Conservation (phyloP, 306 rosid species). For the Gastrolobium villosum region DNA sequence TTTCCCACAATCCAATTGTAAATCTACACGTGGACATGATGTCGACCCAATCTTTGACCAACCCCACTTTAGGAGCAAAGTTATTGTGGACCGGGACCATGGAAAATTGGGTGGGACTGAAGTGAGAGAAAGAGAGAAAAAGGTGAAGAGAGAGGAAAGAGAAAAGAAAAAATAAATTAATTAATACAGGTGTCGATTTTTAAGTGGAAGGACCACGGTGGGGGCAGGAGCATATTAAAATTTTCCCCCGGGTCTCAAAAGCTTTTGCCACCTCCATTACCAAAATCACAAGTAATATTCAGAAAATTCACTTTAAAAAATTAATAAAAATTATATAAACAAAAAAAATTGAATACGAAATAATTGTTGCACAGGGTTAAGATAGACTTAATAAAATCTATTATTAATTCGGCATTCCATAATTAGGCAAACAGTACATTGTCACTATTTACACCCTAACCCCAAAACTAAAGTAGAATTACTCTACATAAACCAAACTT, state of each 20-base stretch:
- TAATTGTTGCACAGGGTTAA: background rate
- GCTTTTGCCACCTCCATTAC: constrained; percentile 34
- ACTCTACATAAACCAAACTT: constrained; percentile 45
- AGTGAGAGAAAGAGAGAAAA: no score
- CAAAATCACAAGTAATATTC: constrained; percentile 8
- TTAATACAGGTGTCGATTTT: no score
- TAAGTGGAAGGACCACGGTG: no score
- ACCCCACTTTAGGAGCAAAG: constrained; percentile 43
- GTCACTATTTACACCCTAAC: constrained; percentile 63
- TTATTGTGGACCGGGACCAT: no score
- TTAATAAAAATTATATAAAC: background rate
- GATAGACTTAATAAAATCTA: constrained; percentile 30
- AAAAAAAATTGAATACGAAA: background rate
- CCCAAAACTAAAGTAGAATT: constrained; percentile 72
- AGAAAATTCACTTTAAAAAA: background rate
- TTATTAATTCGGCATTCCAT: constrained; percentile 49
- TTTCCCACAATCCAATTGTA: background rate
- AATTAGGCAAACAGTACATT: constrained; percentile 61
- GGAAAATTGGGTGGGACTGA: no score
- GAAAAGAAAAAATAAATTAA: no score
- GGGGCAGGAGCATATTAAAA: no score
- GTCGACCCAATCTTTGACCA: constrained; percentile 27
- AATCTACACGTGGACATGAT: constrained; percentile 19
- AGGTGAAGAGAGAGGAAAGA: no score
- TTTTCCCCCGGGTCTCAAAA: constrained; percentile 50